Conservation (phyloP, 2,329 filamentous ascomycete species). For the Scedosporium dehoogii region DNA sequence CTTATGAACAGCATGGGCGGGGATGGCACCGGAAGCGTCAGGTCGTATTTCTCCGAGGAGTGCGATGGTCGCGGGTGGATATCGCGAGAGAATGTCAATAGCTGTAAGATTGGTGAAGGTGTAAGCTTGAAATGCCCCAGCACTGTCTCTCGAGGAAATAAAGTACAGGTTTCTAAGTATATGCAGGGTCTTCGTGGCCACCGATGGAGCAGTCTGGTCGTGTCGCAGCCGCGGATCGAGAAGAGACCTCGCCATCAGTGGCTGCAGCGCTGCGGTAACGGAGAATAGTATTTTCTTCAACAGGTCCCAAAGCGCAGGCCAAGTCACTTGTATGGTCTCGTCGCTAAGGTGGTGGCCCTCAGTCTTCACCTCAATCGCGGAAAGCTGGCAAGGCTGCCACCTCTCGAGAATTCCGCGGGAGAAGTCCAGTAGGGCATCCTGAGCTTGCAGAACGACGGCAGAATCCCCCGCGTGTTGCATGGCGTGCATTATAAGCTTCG, state of each 20-base stretch:
- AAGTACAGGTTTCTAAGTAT: constrained; percentile 73
- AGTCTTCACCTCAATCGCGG: constrained; percentile 58
- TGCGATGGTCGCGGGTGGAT: constrained; percentile 52
- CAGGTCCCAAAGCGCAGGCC: constrained; percentile 64
- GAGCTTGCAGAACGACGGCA: constrained; percentile 33
- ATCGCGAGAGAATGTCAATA: constrained; percentile 70
- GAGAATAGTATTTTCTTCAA: constrained; percentile 69
- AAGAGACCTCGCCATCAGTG: constrained; percentile 56
- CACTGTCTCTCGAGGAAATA: constrained; percentile 64
- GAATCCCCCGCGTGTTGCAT: constrained; percentile 43
- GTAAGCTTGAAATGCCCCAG: constrained; percentile 71
- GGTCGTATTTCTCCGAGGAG: constrained; percentile 56
- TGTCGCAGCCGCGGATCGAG: constrained; percentile 35
- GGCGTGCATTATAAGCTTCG: constrained; percentile 54
- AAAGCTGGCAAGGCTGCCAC: constrained; percentile 68
- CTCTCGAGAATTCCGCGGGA: constrained; percentile 54
- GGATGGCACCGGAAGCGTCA: constrained; percentile 39
- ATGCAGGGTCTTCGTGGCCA: constrained; percentile 63
- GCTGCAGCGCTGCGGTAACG: constrained; percentile 63
- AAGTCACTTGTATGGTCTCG: constrained; percentile 56
- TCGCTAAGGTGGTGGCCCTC: constrained; percentile 53
- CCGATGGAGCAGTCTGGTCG: constrained; percentile 39
- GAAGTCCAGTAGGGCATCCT: constrained; percentile 59
- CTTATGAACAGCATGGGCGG: constrained; percentile 40
- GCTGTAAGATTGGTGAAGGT: constrained; percentile 74